phyloP scores from a whole-genome alignment of 2,329 filamentous ascomycete species.

The Kalaharituber pfeilii region DNA sequence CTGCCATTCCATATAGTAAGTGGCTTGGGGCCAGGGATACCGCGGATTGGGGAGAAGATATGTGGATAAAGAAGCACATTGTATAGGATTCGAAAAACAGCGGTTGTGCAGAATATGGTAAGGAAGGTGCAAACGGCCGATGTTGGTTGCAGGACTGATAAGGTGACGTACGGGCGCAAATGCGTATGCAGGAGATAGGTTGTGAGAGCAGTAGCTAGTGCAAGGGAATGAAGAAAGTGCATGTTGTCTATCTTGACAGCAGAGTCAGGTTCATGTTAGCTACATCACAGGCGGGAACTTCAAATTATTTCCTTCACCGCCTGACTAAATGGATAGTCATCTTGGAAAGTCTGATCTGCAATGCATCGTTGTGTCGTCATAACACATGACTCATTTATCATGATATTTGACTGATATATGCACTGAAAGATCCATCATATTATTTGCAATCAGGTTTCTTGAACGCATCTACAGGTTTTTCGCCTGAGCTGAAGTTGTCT shows the following conservation, averaged over 20 bases:
- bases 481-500: too few relatives aligned
- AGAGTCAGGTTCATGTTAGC: too few relatives aligned
- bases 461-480: too few relatives aligned
- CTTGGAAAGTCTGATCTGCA: too few relatives aligned
- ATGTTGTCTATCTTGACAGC: background rate
- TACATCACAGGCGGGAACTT: too few relatives aligned
- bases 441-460: too few relatives aligned
- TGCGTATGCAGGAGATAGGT: background rate
- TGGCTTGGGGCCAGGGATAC: slow-evolving; percentile 30
- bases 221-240: background rate
- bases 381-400: too few relatives aligned
- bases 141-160: background rate
- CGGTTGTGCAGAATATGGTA: background rate
- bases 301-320: too few relatives aligned
- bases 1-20: slow-evolving; percentile 9
- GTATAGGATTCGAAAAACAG: slow-evolving; percentile 20
- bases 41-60: slow-evolving; percentile 30
- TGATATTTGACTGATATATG: too few relatives aligned
- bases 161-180: background rate
- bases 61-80: slow-evolving; percentile 30
- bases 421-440: too few relatives aligned
- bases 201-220: background rate
- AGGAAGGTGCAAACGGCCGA: slow-evolving; percentile 7
- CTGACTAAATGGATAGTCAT: too few relatives aligned
- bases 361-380: too few relatives aligned